Evolutionary conservation across 495 filamentous ascomycete genomes (phyloP).

Genomic region (Tuber calosporum): DNA sequence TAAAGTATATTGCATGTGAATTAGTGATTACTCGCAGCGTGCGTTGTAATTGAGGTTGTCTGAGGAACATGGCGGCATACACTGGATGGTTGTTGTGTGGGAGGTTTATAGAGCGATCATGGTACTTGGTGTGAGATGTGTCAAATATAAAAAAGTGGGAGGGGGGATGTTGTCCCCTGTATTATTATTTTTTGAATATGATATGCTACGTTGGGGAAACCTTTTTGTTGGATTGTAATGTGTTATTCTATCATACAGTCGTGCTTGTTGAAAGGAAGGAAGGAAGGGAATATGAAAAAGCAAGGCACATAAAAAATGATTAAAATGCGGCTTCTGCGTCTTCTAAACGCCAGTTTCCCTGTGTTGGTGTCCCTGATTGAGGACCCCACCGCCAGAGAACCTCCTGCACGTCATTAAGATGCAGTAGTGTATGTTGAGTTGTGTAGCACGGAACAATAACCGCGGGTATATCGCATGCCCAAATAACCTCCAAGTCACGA

Average conservation of each 20-base stretch:
- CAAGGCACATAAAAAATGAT: not conserved
- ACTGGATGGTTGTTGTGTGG: not conserved
- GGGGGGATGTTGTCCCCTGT: not conserved
- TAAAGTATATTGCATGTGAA: not conserved
- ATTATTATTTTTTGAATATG: not conserved
- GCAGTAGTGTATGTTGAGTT: not conserved
- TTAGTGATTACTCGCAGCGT: not conserved
- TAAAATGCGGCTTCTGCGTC: not conserved
- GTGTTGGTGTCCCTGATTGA: not conserved
- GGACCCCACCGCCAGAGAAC: not conserved
- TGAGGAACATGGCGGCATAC: not conserved
- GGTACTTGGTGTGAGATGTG: not conserved
- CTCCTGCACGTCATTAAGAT: not conserved
- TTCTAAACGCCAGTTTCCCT: not conserved
- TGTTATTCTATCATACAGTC: not conserved
- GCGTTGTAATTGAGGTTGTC: not conserved
- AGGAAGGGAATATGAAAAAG: not conserved
- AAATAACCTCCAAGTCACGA: slow-evolving; percentile 5
- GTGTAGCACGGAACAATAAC: not conserved
- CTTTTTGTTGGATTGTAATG: not conserved
- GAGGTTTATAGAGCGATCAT: not conserved
- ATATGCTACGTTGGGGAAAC: not conserved
- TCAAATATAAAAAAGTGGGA: not conserved
- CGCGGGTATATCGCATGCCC: not conserved
- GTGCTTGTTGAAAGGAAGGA: not conserved